Evolutionary conservation across 2,329 filamentous ascomycete genomes (phyloP).

Genomic region (Metarhizium robertsii): DNA sequence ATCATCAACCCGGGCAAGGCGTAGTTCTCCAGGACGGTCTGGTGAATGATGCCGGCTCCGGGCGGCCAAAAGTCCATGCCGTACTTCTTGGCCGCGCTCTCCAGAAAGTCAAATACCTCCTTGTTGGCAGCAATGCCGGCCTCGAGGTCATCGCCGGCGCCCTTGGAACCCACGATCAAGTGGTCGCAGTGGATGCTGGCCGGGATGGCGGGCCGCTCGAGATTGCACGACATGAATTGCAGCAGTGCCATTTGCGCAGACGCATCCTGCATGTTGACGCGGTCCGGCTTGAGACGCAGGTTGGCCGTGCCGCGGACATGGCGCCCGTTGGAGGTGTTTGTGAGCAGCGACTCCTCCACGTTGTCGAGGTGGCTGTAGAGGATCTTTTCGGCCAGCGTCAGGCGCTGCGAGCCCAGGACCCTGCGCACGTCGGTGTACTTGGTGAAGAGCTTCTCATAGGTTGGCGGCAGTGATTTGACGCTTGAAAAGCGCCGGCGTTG

Average conservation of each 20-base stretch:
- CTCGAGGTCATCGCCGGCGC: conserved; percentile 76
- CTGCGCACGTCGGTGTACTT: conserved; percentile 67
- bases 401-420: conserved; percentile 55
- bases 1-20: conserved; percentile 97
- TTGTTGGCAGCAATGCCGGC: conserved; percentile 85
- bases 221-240: conserved; percentile 96
- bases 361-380: conserved; percentile 92
- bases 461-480: conserved; percentile 45
- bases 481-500: conserved; percentile 28
- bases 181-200: conserved; percentile 99
- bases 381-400: conserved; percentile 96
- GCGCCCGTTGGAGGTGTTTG: conserved; percentile 72
- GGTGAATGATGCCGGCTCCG: conserved; percentile 91
- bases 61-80: conserved; percentile 95
- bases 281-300: conserved; percentile 92
- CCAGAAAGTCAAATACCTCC: conserved; percentile 95
- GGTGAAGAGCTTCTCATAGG: conserved; percentile 72
- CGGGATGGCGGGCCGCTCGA: conserved; percentile 82
- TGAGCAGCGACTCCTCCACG: conserved; percentile 77
- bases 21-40: conserved; percentile 97
- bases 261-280: conserved; percentile 98
- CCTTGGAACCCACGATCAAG: conserved; percentile 91
- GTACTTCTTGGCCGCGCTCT: conserved; percentile 83
- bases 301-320: conserved; percentile 82
- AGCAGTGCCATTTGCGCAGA: conserved; percentile 96